Percentiles rank a stretch among this genome's conserved stretches.
Evolutionary conservation across 2,329 filamentous ascomycete genomes (phyloP).

Genomic region (Metarhizium sp.): DNA sequence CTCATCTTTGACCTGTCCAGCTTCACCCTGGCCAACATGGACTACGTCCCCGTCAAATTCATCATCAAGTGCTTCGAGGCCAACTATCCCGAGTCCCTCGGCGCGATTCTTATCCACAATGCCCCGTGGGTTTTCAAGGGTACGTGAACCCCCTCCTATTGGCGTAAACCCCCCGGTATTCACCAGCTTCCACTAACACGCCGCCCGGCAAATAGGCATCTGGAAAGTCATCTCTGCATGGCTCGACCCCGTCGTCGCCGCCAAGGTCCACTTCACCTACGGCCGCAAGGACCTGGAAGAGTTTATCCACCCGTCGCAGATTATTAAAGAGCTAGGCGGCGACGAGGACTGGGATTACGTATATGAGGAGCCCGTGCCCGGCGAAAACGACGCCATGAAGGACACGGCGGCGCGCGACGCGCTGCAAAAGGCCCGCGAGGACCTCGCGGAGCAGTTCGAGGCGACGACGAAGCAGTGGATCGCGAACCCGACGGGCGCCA

Average conservation of each 20-base stretch:
- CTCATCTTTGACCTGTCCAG: slow-evolving; percentile 64
- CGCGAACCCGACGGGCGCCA: slow-evolving; percentile 16
- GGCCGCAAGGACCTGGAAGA: slow-evolving; percentile 50
- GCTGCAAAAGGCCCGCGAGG: slow-evolving; percentile 40
- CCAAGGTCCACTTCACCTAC: slow-evolving; percentile 62
- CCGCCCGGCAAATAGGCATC: slow-evolving; percentile 14
- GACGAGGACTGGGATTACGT: slow-evolving; percentile 56
- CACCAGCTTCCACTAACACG: too few species aligned
- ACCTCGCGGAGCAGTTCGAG: slow-evolving; percentile 49
- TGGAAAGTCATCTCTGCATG: slow-evolving; percentile 63
- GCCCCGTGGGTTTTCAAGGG: slow-evolving; percentile 61
- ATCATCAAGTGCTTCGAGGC: slow-evolving; percentile 74
- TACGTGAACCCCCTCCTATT: slow-evolving; percentile 7
- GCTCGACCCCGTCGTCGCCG: slow-evolving; percentile 66
- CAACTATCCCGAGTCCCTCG: slow-evolving; percentile 67
- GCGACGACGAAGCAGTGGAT: slow-evolving; percentile 52
- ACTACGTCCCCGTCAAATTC: slow-evolving; percentile 68
- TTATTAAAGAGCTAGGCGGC: slow-evolving; percentile 49
- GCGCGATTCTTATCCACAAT: slow-evolving; percentile 63
- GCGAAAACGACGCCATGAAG: slow-evolving; percentile 50
- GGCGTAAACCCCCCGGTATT: neutral
- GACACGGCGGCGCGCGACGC: slow-evolving; percentile 31
- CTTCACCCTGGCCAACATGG: slow-evolving; percentile 65
- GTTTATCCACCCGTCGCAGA: slow-evolving; percentile 53
- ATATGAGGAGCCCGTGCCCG: slow-evolving; percentile 49